Percentiles rank a stretch among this genome's conserved stretches.
Conservation (phyloP, 192 early-diverging fungal species). For the Backusella liffmaniae region DNA sequence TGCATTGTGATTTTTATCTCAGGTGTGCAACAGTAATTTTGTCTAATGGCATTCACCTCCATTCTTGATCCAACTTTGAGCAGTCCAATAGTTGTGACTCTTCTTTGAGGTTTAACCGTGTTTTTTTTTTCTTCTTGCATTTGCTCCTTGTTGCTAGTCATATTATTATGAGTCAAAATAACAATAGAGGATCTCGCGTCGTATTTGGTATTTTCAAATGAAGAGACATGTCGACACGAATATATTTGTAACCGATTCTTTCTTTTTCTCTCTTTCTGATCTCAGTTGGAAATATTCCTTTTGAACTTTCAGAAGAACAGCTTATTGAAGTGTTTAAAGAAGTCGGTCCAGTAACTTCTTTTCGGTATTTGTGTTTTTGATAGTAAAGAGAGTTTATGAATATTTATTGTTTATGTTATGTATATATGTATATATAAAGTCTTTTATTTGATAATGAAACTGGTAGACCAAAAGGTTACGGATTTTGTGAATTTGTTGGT, state of each 20-base stretch:
- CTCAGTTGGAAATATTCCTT: conserved; percentile 76
- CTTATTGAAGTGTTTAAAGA: conserved; percentile 89
- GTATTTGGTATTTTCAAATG: conserved; percentile 28
- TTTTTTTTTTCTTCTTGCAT: background rate
- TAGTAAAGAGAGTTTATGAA: background rate
- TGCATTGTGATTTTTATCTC: no score
- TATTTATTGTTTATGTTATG: background rate
- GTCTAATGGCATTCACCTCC: no score
- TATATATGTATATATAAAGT: conserved; percentile 36
- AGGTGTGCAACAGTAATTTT: no score
- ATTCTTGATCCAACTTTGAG: background rate
- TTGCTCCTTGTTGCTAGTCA: background rate
- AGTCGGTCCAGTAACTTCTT: conserved; percentile 82
- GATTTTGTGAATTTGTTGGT: conserved; percentile 90
- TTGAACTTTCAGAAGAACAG: conserved; percentile 92
- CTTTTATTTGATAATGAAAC: conserved; percentile 91
- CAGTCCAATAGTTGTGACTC: background rate
- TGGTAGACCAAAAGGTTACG: conserved; percentile 91
- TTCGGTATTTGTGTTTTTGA: conserved; percentile 45
- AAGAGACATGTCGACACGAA: conserved; percentile 13
- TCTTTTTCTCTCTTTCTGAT: background rate
- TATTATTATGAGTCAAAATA: background rate
- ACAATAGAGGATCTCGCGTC: conserved; percentile 37
- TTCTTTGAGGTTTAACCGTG: background rate
- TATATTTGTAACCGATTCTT: background rate